These are phyloP conservation scores for Kodamaea leandrae DNA, from an alignment of 805 yeast species.

Conservation along the genomic window DNA sequence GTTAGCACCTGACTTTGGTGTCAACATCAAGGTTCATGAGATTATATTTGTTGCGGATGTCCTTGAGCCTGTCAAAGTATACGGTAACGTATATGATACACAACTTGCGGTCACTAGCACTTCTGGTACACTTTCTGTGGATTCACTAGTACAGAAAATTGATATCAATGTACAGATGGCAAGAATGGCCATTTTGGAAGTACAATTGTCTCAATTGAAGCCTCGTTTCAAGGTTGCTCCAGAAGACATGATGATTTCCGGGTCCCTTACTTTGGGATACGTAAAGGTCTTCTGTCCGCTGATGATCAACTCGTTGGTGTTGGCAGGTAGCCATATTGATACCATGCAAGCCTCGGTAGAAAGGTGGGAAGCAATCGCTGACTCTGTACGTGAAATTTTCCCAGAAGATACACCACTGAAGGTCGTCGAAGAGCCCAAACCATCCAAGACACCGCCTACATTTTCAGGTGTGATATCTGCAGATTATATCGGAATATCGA, in stretches of 20 bases:
- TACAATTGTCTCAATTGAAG: slow-evolving; percentile 27
- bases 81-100: slow-evolving; percentile 19
- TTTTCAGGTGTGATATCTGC: slow-evolving; percentile 25
- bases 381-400: not conserved
- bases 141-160: slow-evolving; percentile 19
- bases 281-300: slow-evolving; percentile 29
- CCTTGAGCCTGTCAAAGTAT: slow-evolving; percentile 17
- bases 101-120: slow-evolving; percentile 15
- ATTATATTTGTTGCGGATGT: slow-evolving; percentile 20
- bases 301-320: slow-evolving; percentile 19
- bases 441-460: not conserved
- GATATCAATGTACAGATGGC: slow-evolving; percentile 17
- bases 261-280: slow-evolving; percentile 26
- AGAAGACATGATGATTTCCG: slow-evolving; percentile 14
- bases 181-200: slow-evolving; percentile 18
- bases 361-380: slow-evolving; percentile 8
- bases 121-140: slow-evolving; percentile 14
- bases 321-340: not conserved
- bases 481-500: slow-evolving; percentile 37
- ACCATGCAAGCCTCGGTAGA: slow-evolving; percentile 11
- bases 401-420: not conserved
- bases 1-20: slow-evolving; percentile 12
- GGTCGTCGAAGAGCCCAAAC: not conserved
- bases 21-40: slow-evolving; percentile 20
- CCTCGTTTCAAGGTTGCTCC: slow-evolving; percentile 16